Evolutionary conservation across 768 basidiomycete genomes (phyloP), one percentile per base, ranked within the genome.

Genomic region (Agrocybe pediades): DNA sequence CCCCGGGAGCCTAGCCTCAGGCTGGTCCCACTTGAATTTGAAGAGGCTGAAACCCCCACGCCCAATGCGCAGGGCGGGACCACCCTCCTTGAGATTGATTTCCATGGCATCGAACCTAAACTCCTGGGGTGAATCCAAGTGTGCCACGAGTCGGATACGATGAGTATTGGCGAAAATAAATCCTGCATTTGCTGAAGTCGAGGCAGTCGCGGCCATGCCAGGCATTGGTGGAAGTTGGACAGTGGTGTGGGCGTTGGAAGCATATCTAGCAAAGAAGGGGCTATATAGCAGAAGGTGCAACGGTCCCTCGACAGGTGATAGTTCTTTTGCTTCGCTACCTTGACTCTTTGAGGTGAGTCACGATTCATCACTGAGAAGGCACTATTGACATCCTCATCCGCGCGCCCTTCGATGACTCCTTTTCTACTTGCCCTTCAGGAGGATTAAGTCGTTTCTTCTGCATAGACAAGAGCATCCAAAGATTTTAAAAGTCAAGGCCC

Each of bases 11-110:
- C 78, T 49, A 86, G 71, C 19, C 83, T 85, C 8, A 85, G 69
- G 15, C 86, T 87, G 6, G 86, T 83, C 50, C 87, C n/a, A n/a
- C n/a, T n/a, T n/a, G n/a, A n/a, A n/a, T n/a, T n/a, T n/a, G n/a
- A n/a, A 82, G 67, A 98, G 96, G 1, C 94, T 98, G 80, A 96
- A 98, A n/a, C n/a, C n/a, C n/a, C n/a, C n/a, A 39, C 96, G 84
- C 2, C 96, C 96, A 57, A 98, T 92, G 56, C 92, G 88, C 6
- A 98, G 76, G 0, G 87, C 76, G 0, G 82, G 68, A 58, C 89
- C 86, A 55, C 82, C 82, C 51, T 87, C 80, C 43, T 74, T 76
- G 63, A 97, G 80, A 69, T 97, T 93, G 24, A 95, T 85, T 40
- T 82, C 77, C 77, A 98, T 92, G 58, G 95, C 87, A 47, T 98